Base-by-base conservation (phyloP, 2,329 filamentous ascomycete genomes). In the Fusarium goolgardi region DNA sequence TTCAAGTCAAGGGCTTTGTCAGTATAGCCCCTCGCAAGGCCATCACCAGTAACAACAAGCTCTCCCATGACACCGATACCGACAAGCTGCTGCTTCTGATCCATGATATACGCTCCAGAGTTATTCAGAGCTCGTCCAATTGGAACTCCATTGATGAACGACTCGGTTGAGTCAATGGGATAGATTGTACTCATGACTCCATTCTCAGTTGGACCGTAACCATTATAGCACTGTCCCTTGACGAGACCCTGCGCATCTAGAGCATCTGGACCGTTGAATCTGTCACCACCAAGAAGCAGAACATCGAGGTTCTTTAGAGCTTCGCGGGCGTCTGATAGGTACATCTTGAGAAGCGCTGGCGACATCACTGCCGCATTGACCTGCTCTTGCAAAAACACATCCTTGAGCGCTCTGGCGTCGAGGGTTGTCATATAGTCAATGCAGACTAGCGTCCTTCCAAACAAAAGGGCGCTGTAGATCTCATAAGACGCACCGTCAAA, bases 201-300 rank as follows among this genome's bases (percentile, higher is more conserved):
- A 49, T 73, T 74, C 39, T 75, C 73, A 0, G 73, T 73, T 3
- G 73, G 71, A 0, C 73, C 73, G n/a, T 75, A 75, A 0, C 23
- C 63, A 12, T 75, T 71, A 0, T 35, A 56, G 11, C 29, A 27
- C 5, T 31, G 43, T 1, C 49, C 50, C 2, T 29, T 20, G 10
- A 59, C 27, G 27, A 63, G 49, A 1, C 8, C 23, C 6, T 37
- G 29, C 1, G 59, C 55, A 3, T 44, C 45, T 3, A 44, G 12
- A 0, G 57, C 56, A 25, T 73, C 71, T 5, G 58, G 47, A 0
- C 49, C 31, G 32, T 72, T 64, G 1, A 70, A 39, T 0, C 58
- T 25, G 4, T 73, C 71, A n/a, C 63, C 71, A 20, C 40, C 71
- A 7, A 50, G 31, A 16, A 59, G 20, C 5, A 73, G 44, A 9